Evolutionary conservation across 2,329 filamentous ascomycete genomes (phyloP).

Genomic region (Ilyonectria mors-panacis): DNA sequence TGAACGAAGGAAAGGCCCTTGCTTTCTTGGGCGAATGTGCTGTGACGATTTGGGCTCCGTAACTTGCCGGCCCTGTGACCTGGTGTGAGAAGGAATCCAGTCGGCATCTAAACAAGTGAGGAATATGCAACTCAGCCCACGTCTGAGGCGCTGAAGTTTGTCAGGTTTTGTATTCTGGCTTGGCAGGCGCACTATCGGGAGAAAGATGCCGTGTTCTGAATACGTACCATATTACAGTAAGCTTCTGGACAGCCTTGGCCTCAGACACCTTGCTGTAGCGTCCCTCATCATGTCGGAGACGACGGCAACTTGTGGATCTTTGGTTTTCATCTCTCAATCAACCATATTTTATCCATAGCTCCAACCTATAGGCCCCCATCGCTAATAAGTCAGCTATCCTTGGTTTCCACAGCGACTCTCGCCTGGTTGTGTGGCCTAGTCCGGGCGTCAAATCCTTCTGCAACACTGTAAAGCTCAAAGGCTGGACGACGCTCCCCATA

Average conservation of each 20-base stretch:
- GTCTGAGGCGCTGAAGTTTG: not conserved
- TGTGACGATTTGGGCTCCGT: not conserved
- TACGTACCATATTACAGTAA: not conserved
- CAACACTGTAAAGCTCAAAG: not conserved
- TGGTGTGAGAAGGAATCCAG: not conserved
- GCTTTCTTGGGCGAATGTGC: not conserved
- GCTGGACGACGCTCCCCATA: not conserved
- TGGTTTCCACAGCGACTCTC: not conserved
- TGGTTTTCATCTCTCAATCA: not conserved
- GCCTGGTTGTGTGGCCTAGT: no score
- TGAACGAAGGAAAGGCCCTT: not conserved
- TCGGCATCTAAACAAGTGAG: not conserved
- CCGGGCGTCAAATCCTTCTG: not conserved
- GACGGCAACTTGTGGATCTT: not conserved
- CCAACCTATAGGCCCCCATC: not conserved
- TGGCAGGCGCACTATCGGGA: not conserved
- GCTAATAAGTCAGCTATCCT: not conserved
- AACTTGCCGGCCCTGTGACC: not conserved
- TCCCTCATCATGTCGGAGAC: not conserved
- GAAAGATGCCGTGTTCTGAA: not conserved
- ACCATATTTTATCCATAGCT: not conserved
- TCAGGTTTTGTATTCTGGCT: not conserved
- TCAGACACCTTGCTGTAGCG: not conserved
- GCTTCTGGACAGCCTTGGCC: not conserved
- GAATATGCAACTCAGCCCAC: not conserved